Evolutionary conservation across 1,284 basidiomycete species (phyloP), one percentile per base, ranked within the genome.

Genomic region (Ustilago bromivora): DNA sequence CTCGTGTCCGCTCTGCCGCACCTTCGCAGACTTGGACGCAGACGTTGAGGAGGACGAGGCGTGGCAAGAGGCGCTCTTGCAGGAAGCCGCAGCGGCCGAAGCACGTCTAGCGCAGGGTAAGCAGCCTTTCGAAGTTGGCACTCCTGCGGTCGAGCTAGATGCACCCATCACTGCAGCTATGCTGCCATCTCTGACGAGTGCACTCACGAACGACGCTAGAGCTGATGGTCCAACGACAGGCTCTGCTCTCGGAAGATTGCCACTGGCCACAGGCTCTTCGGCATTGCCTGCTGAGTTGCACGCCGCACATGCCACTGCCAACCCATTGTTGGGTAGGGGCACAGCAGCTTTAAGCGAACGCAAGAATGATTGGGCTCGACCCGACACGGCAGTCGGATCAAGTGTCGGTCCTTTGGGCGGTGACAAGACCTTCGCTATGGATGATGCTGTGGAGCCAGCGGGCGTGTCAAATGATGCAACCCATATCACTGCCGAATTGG

Each of bases 21-120:
- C 86, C 5, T 97, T 94, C 85, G 95, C 95, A 12, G 94, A 98
- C 85, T 90, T 99, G 13, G 95, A 98, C 61, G 95, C 96, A 68
- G 96, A 99, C 84, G 95, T 98, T 43, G 96, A 98, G 86, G 76
- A 84, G 57, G 84, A 85, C 51, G 84, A 84, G 41, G 84, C 72
- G 12, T 83, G 82, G 82, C 82, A 83, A 54, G 76, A 63, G 41
- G 75, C 80, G 17, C 73, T 82, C 28, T 52, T 80, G 54, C 66
- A 79, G 35, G 82, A 84, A 49, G 78, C 78, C 0, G 60, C 66
- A 0, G 79, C 71, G 2, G 72, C 66, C 15, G 77, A 76, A 34
- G 70, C 69, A 11, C 57, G 59, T 12, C 41, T 66, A 17, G 76
- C 72, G n/a, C 65, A 57, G 31, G 76, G 76, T n/a, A 66, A 75